Percentiles rank a stretch among this genome's conserved stretches.
These are phyloP conservation scores for Russula griseocarnosa DNA, from an alignment of 768 basidiomycete genomes.

Conservation along the genomic window DNA sequence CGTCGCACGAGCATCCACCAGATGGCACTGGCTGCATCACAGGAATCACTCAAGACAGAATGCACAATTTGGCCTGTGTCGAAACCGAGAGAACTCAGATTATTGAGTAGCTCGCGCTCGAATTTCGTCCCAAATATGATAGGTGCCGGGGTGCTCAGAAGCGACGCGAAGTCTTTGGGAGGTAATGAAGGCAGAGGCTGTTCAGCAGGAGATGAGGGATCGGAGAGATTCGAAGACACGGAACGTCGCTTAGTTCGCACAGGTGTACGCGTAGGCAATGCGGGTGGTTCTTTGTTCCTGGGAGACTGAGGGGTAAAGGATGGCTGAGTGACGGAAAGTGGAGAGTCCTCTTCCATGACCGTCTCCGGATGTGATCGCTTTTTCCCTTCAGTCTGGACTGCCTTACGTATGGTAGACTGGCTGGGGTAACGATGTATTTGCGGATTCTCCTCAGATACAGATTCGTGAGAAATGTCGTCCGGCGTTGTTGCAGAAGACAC, in stretches of 20 bases:
- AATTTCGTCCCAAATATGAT: conserved; percentile 83
- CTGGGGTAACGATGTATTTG: conserved; percentile 51
- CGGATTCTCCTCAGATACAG: conserved; percentile 29
- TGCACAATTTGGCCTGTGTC: conserved; percentile 96
- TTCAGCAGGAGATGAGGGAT: conserved; percentile 47
- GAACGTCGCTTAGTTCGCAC: conserved; percentile 94
- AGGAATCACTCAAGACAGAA: conserved; percentile 86
- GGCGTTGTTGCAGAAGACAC: conserved; percentile 56
- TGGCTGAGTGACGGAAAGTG: conserved; percentile 25
- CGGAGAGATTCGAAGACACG: conserved; percentile 81
- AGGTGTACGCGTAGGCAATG: conserved; percentile 77
- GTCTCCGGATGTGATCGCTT: conserved; percentile 44
- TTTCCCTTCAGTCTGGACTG: conserved; percentile 29
- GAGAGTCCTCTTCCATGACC: conserved; percentile 50
- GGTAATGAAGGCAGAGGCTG: conserved; percentile 36
- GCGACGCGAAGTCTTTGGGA: conserved; percentile 55
- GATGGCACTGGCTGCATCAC: conserved; percentile 82
- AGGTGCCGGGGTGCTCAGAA: conserved; percentile 63
- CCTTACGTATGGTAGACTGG: conserved; percentile 56
- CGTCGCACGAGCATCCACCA: conserved; percentile 97
- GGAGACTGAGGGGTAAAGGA: conserved; percentile 33
- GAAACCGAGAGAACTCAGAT: conserved; percentile 71
- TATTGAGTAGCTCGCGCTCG: conserved; percentile 77
- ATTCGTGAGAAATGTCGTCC: conserved; percentile 39
- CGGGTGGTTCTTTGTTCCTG: conserved; percentile 45